Base-by-base conservation (phyloP, 306 rosid species). In the Medicago arabica region DNA sequence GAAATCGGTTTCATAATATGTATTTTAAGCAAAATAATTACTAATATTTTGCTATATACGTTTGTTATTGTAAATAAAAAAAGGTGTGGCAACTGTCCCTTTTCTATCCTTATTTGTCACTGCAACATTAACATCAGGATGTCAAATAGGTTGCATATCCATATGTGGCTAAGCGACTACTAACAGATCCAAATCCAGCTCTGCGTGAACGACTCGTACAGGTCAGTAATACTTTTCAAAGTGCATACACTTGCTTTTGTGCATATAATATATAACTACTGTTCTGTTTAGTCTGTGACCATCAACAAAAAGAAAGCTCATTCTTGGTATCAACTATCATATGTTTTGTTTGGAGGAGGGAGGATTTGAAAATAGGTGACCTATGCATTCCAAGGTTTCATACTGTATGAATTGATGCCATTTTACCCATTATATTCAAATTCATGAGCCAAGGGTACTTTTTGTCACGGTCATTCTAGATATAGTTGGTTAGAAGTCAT, bases 171-270 rank as follows among this genome's bases (percentile, higher is more conserved):
- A 96, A 96, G 86, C 90, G 99, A 65, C 90, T 96, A 69, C 78
- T 96, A 50, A 96, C 98, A 54, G 99, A 96, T 73, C 99, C 99
- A 65, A 88, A 96, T 81, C 99, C 99, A 11, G 98, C 99, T 78
- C 86, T 96, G 54, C 97, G 99, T 8, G 98, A 89, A 83, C 97
- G 99, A 51, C 99, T 96, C 78, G 83, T 92, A 80, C 99, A 96
- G 96, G 99, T 92, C 12, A 72, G 92, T 86, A 75, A 74, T 57
- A 63, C 58, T 80, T 66, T 47, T 79, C 57, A 61, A 67, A 78
- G 78, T 12, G 69, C 66, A 19, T 72, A 54, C 14, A 60, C 69
- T 18, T 59, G 66, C 53, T 23, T 67, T 60, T 72, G 14, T 61
- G 69, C 50, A 44, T 46, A 68, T 44, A 67, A 44, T 44, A 28